Base-by-base conservation (phyloP, 2,329 filamentous ascomycete genomes). In the Lasiodiplodia hormozganensis region DNA sequence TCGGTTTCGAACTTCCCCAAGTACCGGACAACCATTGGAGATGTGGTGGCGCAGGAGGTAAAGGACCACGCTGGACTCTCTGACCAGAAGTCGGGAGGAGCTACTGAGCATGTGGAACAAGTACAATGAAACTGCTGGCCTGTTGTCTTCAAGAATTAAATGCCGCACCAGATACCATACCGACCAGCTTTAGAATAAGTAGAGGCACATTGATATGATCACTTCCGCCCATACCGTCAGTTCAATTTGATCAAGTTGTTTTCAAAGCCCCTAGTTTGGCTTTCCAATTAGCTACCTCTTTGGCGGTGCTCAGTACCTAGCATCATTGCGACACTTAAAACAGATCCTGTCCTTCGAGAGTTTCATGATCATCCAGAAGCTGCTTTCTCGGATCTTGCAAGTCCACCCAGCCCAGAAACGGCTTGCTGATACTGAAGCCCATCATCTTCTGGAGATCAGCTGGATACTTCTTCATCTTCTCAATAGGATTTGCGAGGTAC, bases 401-500 rank as follows among this genome's bases (percentile, higher is more conserved):
- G 8, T 65, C 62, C 16, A 65, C 62, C 62, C 62, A 65, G 10
- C 62, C 62, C 21, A 65, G 34, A n/a, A 65, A 38, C 14, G 62
- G 62, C 49, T 73, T 70, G 57, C 70, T 72, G 14, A 72, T 53
- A 2, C 70, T 68, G 65, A 72, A 74, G 0, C 73, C 72, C n/a
- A 71, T 68, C 34, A 72, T 69, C 57, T 70, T 54, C 66, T 74
- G 70, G 14, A 71, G 18, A 0, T 43, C 34, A 1, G 62, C 57
- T 5, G 73, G 71, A 28, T 73, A 51, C 69, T 73, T 58, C 53
- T 73, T 69, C 34, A 74, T 72, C 58, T 72, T 73, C 47, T 74
- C 72, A 10, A 74, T 43, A 25, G 71, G 68, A 21, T 72, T 73
- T 0, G 74, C 72, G n/a, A 82, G 72, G 66, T 77, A 81, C 69